Conservation (phyloP, 225 moss, liverwort and hornwort species). For the Physcomitrium patens region DNA sequence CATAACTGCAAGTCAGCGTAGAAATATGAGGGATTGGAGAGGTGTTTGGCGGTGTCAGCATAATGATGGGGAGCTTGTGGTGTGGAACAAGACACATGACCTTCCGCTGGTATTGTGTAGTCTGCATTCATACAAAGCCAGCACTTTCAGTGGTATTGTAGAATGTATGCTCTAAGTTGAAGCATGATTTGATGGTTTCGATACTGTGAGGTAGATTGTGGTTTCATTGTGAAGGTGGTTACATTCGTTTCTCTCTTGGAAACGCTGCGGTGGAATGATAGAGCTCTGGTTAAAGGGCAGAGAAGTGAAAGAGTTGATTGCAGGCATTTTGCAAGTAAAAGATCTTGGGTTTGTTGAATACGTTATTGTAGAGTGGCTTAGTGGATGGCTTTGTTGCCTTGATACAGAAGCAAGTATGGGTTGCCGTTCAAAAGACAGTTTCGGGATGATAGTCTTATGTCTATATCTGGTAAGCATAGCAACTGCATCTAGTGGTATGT, state of each 20-base stretch:
- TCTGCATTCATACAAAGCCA: neutral
- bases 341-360: constrained; percentile 33
- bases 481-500: constrained; percentile 24
- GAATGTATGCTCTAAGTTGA: constrained; percentile 14
- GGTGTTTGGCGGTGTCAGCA: constrained; percentile 18
- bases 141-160: constrained; percentile 1
- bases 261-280: constrained; percentile 2
- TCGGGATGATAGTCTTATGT: constrained; percentile 61
- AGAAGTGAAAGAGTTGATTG: neutral
- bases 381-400: constrained; percentile 46
- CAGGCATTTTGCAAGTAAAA: constrained; percentile 1
- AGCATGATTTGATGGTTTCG: constrained; percentile 18
- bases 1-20: neutral
- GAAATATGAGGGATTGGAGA: neutral
- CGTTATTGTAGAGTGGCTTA: constrained; percentile 38
- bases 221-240: constrained; percentile 17
- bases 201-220: constrained; percentile 7
- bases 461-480: constrained; percentile 60
- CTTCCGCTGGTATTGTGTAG: neutral
- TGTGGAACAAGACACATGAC: constrained; percentile 1
- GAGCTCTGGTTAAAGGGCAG: neutral
- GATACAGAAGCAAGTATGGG: constrained; percentile 96
- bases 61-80: constrained; percentile 20
- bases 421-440: constrained; percentile 94
- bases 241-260: neutral